These are phyloP conservation scores for Pestalotiopsis sp. DNA, from an alignment of 2,329 filamentous ascomycete genomes.

Conservation along the genomic window DNA sequence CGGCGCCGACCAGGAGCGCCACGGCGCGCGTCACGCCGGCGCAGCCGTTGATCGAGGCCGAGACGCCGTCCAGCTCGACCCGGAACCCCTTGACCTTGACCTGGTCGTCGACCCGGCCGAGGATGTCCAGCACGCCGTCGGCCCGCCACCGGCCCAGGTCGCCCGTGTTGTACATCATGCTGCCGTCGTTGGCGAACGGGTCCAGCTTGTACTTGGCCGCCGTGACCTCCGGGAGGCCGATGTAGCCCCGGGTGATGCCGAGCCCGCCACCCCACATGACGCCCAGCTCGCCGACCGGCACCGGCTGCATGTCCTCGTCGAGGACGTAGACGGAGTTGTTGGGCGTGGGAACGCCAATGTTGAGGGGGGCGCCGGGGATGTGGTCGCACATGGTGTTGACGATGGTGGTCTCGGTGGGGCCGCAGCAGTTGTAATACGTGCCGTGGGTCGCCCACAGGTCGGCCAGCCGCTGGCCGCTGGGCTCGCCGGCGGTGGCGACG, in stretches of 20 bases:
- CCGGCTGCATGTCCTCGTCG: slow-evolving; percentile 46
- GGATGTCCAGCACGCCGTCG: slow-evolving; percentile 56
- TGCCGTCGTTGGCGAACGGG: slow-evolving; percentile 51
- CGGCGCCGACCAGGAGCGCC: slow-evolving; percentile 11
- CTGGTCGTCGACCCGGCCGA: slow-evolving; percentile 63
- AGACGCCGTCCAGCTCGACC: slow-evolving; percentile 61
- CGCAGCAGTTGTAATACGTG: slow-evolving; percentile 59
- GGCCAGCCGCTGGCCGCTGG: slow-evolving; percentile 48
- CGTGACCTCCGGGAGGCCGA: slow-evolving; percentile 55
- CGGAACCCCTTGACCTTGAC: slow-evolving; percentile 66
- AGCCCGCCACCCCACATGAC: slow-evolving; percentile 60
- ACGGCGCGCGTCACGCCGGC: slow-evolving; percentile 22
- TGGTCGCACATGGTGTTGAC: slow-evolving; percentile 60
- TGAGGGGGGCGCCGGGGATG: slow-evolving; percentile 44
- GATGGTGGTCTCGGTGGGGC: slow-evolving; percentile 62
- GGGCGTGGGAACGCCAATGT: slow-evolving; percentile 58
- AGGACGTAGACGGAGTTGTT: slow-evolving; percentile 61
- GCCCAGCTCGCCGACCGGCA: slow-evolving; percentile 49
- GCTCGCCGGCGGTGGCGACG: slow-evolving; percentile 58
- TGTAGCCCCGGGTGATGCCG: slow-evolving; percentile 58
- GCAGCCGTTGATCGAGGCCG: slow-evolving; percentile 49
- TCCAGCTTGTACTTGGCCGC: slow-evolving; percentile 51
- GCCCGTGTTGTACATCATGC: slow-evolving; percentile 62
- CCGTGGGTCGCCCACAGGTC: slow-evolving; percentile 55
- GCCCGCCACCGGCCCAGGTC: slow-evolving; percentile 58